Percentiles rank a stretch among this genome's conserved stretches.
Evolutionary conservation across 345 rosid genomes (phyloP).

Genomic region (Camelina sativa): DNA sequence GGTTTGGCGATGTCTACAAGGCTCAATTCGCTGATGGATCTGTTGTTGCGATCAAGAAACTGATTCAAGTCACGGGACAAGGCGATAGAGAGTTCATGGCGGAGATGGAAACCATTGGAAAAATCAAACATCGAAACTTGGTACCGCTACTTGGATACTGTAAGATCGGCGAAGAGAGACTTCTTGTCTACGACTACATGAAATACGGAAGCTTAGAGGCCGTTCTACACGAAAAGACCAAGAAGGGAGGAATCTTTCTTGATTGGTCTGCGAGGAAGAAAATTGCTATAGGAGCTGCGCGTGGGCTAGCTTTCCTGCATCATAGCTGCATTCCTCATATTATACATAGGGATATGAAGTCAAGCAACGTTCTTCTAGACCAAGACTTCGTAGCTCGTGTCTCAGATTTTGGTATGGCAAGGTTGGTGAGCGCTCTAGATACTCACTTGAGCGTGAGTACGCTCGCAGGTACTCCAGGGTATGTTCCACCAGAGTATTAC

Average conservation of each 20-base stretch:
- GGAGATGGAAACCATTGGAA: constrained; percentile 98
- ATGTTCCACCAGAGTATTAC: constrained; percentile 97
- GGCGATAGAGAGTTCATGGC: constrained; percentile 95
- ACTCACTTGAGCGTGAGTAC: constrained; percentile 97
- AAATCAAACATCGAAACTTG: constrained; percentile 86
- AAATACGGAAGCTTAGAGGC: constrained; percentile 90
- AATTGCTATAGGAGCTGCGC: constrained; percentile 89
- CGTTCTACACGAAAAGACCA: constrained; percentile 62
- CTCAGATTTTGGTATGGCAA: constrained; percentile 97
- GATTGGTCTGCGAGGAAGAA: constrained; percentile 81
- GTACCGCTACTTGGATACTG: constrained; percentile 93
- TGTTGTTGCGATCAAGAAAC: constrained; percentile 89
- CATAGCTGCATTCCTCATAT: constrained; percentile 87
- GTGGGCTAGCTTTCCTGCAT: constrained; percentile 92
- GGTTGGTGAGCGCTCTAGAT: constrained; percentile 83
- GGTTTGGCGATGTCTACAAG: constrained; percentile 95
- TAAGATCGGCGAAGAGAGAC: constrained; percentile 88
- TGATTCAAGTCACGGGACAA: constrained; percentile 90
- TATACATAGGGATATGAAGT: constrained; percentile 96
- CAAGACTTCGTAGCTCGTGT: constrained; percentile 83
- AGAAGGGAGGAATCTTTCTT: constrained; percentile 63
- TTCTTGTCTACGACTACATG: constrained; percentile 96
- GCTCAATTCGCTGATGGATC: constrained; percentile 82
- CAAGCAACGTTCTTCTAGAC: constrained; percentile 94
- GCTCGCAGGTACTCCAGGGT: constrained; percentile 92